Percentiles rank a stretch among this genome's conserved stretches.
These are phyloP conservation scores for Macrolepiota fuliginosa DNA, from an alignment of 768 basidiomycete species.

Conservation along the genomic window DNA sequence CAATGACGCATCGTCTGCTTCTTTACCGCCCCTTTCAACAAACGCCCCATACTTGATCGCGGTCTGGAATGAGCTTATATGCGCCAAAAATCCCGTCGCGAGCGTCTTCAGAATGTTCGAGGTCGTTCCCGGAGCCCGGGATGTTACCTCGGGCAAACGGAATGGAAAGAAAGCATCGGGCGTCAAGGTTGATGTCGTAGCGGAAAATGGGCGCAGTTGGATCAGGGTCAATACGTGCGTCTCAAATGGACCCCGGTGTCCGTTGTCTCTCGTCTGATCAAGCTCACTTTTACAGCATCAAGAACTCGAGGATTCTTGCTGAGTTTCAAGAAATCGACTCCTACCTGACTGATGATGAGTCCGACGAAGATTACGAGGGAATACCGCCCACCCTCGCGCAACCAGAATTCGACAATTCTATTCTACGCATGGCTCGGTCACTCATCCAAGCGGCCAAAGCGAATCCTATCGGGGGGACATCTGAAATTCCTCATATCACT, in stretches of 20 bases:
- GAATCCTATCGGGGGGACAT: slow-evolving; percentile 45
- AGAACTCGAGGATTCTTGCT: slow-evolving; percentile 69
- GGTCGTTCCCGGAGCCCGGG: slow-evolving; percentile 13
- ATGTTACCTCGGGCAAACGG: not conserved
- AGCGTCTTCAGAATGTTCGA: slow-evolving; percentile 58
- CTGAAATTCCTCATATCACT: slow-evolving; percentile 44
- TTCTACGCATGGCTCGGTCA: slow-evolving; percentile 67
- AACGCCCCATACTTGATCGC: slow-evolving; percentile 81
- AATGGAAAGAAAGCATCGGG: slow-evolving; percentile 27
- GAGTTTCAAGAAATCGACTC: slow-evolving; percentile 88
- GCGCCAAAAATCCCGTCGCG: slow-evolving; percentile 54
- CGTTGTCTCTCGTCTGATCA: not conserved
- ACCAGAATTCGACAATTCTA: slow-evolving; percentile 65
- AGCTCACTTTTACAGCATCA: slow-evolving; percentile 47
- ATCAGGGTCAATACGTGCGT: slow-evolving; percentile 81
- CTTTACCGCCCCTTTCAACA: slow-evolving; percentile 57
- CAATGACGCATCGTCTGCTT: slow-evolving; percentile 38
- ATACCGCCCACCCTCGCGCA: slow-evolving; percentile 40
- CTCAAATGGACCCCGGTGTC: slow-evolving; percentile 25
- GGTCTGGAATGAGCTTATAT: slow-evolving; percentile 77
- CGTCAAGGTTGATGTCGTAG: slow-evolving; percentile 81
- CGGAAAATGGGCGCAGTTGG: slow-evolving; percentile 74
- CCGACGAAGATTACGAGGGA: slow-evolving; percentile 33
- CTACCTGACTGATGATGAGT: slow-evolving; percentile 61
- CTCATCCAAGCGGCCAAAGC: slow-evolving; percentile 63